A percentile compares a stretch with the other conserved stretches of the same genome.
Evolutionary conservation across 768 basidiomycete species (phyloP).

Genomic region (Suillus spraguei): DNA sequence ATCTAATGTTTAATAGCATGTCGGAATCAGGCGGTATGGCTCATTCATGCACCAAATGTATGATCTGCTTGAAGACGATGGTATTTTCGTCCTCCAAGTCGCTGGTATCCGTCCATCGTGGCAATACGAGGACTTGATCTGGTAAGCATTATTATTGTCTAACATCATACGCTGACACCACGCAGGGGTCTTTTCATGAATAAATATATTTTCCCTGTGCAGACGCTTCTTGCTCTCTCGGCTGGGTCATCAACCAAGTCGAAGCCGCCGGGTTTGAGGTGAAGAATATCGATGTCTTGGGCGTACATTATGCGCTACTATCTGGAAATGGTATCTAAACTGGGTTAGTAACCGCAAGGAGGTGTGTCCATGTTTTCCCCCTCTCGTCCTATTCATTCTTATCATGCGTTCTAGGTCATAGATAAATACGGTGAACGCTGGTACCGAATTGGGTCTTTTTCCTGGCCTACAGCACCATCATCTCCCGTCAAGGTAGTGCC

Average conservation of each 20-base stretch:
- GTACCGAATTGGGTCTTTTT: slow-evolving; percentile 99
- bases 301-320: slow-evolving; percentile 94
- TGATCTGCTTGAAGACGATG: slow-evolving; percentile 91
- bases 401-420: slow-evolving; percentile 21
- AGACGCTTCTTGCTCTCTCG: slow-evolving; percentile 93
- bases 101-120: slow-evolving; percentile 91
- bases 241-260: slow-evolving; percentile 89
- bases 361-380: slow-evolving; percentile 33
- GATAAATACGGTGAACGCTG: slow-evolving; percentile 37
- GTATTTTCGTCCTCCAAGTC: slow-evolving; percentile 95
- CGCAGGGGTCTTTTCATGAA: slow-evolving; percentile 93
- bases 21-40: slow-evolving; percentile 91
- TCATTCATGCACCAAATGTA: slow-evolving; percentile 92
- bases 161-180: not conserved
- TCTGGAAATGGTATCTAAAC: slow-evolving; percentile 95
- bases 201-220: slow-evolving; percentile 98
- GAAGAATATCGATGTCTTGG: slow-evolving; percentile 94
- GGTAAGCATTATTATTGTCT: slow-evolving; percentile 46
- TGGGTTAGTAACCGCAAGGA: slow-evolving; percentile 94
- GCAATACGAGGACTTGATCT: slow-evolving; percentile 98
- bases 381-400: not conserved
- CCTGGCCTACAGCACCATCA: slow-evolving; percentile 90
- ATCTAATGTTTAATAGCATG: slow-evolving; percentile 62
- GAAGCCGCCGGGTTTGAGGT: slow-evolving; percentile 95
- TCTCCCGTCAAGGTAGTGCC: slow-evolving; percentile 82